Evolutionary conservation across 1,284 basidiomycete genomes (phyloP).

Genomic region (Coniophora puteana): DNA sequence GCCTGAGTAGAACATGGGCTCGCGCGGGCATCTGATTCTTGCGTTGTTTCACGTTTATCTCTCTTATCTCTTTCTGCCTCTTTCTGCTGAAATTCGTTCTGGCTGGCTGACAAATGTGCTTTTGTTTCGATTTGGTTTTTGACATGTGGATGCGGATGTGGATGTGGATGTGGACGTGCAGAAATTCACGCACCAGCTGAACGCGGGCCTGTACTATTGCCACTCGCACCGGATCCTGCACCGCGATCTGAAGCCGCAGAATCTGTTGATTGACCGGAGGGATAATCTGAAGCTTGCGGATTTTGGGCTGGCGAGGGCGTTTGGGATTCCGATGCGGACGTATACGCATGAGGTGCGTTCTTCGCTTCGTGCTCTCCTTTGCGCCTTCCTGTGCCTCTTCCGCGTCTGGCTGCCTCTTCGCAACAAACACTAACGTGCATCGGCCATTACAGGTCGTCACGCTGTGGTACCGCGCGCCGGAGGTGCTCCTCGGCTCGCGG

Average conservation of each 20-base stretch:
- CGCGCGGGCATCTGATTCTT: too few species aligned
- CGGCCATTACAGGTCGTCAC: constrained; percentile 79
- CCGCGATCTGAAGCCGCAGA: constrained; percentile 97
- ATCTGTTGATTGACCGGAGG: constrained; percentile 88
- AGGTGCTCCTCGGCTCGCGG: constrained; percentile 92
- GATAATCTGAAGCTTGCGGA: constrained; percentile 95
- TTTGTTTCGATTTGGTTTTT: neutral
- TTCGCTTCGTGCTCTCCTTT: constrained; percentile 10
- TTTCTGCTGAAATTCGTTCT: neutral
- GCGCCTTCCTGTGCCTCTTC: constrained; percentile 8
- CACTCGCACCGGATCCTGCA: constrained; percentile 96
- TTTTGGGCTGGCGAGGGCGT: constrained; percentile 95
- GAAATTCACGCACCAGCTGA: constrained; percentile 91
- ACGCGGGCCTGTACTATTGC: constrained; percentile 89
- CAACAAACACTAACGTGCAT: constrained; percentile 6
- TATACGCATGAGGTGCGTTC: constrained; percentile 91
- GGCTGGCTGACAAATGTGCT: neutral
- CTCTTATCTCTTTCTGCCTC: constrained; percentile 3
- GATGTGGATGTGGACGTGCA: too few species aligned
- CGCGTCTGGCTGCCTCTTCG: constrained; percentile 2
- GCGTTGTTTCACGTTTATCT: too few species aligned
- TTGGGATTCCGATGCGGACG: constrained; percentile 96
- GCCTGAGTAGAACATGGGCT: too few species aligned
- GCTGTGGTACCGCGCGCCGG: constrained; percentile 97
- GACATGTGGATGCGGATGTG: too few species aligned